Evolutionary conservation across 257 asterid genomes (phyloP).

Genomic region (Apocynum venetum): DNA sequence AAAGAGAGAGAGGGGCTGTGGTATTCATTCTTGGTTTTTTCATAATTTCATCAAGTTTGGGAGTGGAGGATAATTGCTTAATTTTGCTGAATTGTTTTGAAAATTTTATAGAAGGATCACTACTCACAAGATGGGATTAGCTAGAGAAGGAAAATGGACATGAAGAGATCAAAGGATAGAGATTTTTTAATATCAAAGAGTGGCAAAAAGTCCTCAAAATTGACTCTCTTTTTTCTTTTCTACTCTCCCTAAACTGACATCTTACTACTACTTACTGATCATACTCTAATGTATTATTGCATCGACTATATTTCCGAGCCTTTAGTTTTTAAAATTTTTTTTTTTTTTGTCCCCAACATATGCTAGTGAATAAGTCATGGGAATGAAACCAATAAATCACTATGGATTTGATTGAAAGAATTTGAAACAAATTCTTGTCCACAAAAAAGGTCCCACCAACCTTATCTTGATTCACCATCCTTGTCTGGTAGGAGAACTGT

Average conservation of each 20-base stretch:
- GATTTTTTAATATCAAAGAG: background rate
- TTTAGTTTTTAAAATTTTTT: background rate
- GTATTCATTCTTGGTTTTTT: too few relatives aligned
- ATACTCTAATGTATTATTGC: too few relatives aligned
- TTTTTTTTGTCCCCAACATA: background rate
- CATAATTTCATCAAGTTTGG: background rate
- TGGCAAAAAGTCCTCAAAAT: too few relatives aligned
- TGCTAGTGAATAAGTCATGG: background rate
- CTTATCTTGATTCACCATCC: slow-evolving; percentile 15
- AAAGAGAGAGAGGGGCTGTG: too few relatives aligned
- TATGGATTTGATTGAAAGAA: background rate
- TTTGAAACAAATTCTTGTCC: slow-evolving; percentile 5
- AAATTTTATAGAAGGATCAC: too few relatives aligned
- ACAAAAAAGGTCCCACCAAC: slow-evolving; percentile 13
- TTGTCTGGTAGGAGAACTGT: slow-evolving; percentile 4
- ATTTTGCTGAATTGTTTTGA: background rate
- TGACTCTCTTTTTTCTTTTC: too few relatives aligned
- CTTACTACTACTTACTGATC: too few relatives aligned
- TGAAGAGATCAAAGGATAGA: background rate
- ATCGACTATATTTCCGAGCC: background rate
- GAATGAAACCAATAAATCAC: background rate
- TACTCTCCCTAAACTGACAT: too few relatives aligned
- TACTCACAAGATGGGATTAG: background rate
- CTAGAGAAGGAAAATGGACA: background rate
- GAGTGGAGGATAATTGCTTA: background rate